phyloP scores from a whole-genome alignment of 352 stramenopile genomes.

The Pythium dissotocum region DNA sequence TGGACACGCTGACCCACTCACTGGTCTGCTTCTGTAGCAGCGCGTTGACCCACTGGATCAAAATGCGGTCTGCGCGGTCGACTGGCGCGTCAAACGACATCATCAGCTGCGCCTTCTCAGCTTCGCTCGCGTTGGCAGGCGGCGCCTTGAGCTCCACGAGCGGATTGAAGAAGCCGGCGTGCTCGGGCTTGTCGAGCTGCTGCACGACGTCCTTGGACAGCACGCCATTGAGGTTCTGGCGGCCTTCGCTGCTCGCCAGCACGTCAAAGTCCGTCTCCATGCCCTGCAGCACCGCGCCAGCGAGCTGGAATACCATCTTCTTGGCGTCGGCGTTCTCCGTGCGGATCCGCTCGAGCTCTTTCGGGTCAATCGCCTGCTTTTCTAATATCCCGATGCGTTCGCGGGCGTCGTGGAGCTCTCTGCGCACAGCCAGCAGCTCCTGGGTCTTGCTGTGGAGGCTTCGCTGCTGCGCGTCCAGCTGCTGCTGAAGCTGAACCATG shows the following conservation, averaged over 20 bases:
- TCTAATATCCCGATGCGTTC: constrained; percentile 40
- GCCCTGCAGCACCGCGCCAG: constrained; percentile 39
- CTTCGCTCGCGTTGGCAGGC: constrained; percentile 2
- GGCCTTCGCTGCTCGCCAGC: constrained; percentile 59
- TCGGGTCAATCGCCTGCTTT: constrained; percentile 49
- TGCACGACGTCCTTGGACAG: constrained; percentile 67
- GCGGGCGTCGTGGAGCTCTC: constrained; percentile 42
- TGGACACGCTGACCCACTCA: constrained; percentile 51
- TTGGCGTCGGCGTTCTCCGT: constrained; percentile 67
- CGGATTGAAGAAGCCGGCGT: constrained; percentile 64
- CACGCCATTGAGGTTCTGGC: constrained; percentile 59
- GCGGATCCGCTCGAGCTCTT: constrained; percentile 57
- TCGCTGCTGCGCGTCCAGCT: constrained; percentile 35
- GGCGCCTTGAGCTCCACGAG: constrained; percentile 30
- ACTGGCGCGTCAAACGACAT: constrained; percentile 47
- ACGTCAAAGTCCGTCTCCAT: constrained; percentile 66
- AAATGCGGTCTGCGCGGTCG: constrained; percentile 67
- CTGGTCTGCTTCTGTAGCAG: constrained; percentile 42
- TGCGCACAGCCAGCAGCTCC: constrained; percentile 52
- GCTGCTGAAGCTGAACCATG: constrained; percentile 35
- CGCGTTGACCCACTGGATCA: constrained; percentile 77
- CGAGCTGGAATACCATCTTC: constrained; percentile 68
- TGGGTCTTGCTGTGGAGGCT: constrained; percentile 46
- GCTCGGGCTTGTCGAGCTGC: constrained; percentile 64
- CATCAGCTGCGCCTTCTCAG: constrained; percentile 1